Evolutionary conservation across 2,329 filamentous ascomycete genomes (phyloP).

Genomic region (Monilinia vaccinii-corymbosi): DNA sequence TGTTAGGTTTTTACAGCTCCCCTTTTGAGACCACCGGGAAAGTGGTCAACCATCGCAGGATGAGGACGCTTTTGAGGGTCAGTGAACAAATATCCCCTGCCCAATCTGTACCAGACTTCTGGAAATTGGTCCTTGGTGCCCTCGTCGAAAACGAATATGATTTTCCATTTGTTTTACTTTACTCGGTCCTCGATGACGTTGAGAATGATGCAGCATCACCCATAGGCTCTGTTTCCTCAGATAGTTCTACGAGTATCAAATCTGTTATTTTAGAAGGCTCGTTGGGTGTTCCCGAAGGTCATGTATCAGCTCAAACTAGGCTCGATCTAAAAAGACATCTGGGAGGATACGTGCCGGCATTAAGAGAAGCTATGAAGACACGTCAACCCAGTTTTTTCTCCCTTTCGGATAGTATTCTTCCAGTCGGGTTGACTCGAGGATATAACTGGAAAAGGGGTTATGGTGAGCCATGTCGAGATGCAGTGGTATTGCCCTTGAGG

Average conservation of each 20-base stretch:
- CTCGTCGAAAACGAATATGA: slow-evolving; percentile 66
- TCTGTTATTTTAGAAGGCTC: slow-evolving; percentile 62
- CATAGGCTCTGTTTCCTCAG: slow-evolving; percentile 53
- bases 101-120: slow-evolving; percentile 62
- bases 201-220: slow-evolving; percentile 38
- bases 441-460: slow-evolving; percentile 60
- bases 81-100: slow-evolving; percentile 65
- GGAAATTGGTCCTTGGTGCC: slow-evolving; percentile 57
- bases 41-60: slow-evolving; percentile 65
- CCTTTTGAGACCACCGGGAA: slow-evolving; percentile 71
- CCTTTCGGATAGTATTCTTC: slow-evolving; percentile 54
- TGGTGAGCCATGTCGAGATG: slow-evolving; percentile 57
- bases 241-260: slow-evolving; percentile 50
- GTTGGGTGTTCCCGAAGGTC: slow-evolving; percentile 56
- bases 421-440: slow-evolving; percentile 52
- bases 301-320: slow-evolving; percentile 47
- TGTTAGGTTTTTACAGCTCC: slow-evolving; percentile 62
- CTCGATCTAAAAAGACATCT: slow-evolving; percentile 62
- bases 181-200: slow-evolving; percentile 62
- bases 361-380: slow-evolving; percentile 63
- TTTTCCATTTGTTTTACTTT: slow-evolving; percentile 66
- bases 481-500: slow-evolving; percentile 70
- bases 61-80: slow-evolving; percentile 67
- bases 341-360: slow-evolving; percentile 67
- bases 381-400: slow-evolving; percentile 59